phyloP scores from a whole-genome alignment of 495 filamentous ascomycete genomes.

The Aspergillus conjunctus region DNA sequence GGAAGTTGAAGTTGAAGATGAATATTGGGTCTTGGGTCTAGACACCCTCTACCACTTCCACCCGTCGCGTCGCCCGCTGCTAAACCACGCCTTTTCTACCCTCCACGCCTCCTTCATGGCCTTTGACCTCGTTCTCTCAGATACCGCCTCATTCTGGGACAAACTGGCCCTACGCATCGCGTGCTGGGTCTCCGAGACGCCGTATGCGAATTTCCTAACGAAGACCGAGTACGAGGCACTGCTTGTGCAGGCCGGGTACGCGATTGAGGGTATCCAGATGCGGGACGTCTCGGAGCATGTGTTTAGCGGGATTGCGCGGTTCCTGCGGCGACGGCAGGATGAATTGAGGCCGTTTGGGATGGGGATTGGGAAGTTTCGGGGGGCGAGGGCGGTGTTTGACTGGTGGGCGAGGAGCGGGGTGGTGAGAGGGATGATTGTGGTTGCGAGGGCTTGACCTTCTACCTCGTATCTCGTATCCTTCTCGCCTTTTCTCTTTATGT shows the following conservation, averaged over 20 bases:
- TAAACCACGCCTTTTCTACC: constrained; percentile 34
- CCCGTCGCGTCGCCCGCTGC: constrained; percentile 45
- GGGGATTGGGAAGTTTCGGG: constrained; percentile 39
- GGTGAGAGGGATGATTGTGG: constrained; percentile 47
- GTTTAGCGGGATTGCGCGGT: constrained; percentile 41
- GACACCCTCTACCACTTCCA: constrained; percentile 55
- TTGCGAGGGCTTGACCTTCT: constrained; percentile 34
- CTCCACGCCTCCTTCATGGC: constrained; percentile 50
- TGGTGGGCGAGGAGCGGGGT: constrained; percentile 50
- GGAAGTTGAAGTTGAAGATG: neutral
- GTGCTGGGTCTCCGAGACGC: constrained; percentile 35
- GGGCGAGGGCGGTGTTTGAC: constrained; percentile 39
- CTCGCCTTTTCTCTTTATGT: neutral
- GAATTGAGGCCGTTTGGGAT: constrained; percentile 39
- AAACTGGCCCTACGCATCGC: constrained; percentile 34
- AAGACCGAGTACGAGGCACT: constrained; percentile 61
- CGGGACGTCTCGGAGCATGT: constrained; percentile 48
- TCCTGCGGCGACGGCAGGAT: constrained; percentile 34
- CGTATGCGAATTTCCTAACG: constrained; percentile 50
- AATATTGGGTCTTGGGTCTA: constrained; percentile 50
- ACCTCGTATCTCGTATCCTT: neutral
- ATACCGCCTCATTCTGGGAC: constrained; percentile 25
- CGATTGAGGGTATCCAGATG: constrained; percentile 37
- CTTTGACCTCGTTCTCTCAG: constrained; percentile 38
- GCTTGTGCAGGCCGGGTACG: constrained; percentile 43